Base-by-base conservation (phyloP, 495 filamentous ascomycete species). In the Daldinia childiae region DNA sequence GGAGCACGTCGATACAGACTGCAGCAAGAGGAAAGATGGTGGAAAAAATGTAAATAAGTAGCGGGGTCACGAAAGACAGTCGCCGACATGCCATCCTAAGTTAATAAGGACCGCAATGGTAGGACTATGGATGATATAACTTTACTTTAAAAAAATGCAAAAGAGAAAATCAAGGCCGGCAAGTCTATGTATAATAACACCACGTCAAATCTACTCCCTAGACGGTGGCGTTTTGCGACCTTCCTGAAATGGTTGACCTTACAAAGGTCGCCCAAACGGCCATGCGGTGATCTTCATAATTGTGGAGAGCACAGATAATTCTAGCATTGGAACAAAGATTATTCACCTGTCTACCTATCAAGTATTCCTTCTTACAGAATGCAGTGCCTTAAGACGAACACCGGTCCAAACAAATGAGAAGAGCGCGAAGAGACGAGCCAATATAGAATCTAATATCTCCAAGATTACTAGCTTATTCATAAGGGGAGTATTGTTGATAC, bases 1-100 rank as follows among this genome's bases (percentile, higher is more conserved):
- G 74, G 34, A 80, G 72, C 19, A 77, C 63, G 61, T 72, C 72
- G 64, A 56, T 63, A n/a, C 68, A 65, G 7, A 64, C 45, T n/a
- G 58, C 54, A n/a, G 14, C 26, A n/a, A 66, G 57, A 15, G 74
- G 68, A 15, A 59, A 71, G 24, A 73, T 38, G 34, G 65, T 45
- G 57, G 66, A 57, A 11, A 64, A 11, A 50, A 71, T 17, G 45
- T 76, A 51, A 48, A 69, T 30, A 19, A 12, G 43, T n/a, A 68
- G 73, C 71, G 71, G 73, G 65, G 71, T 68, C 55, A 4, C 52
- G 50, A 66, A 29, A 21, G 54, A 41, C 32, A 56, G 19, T 19
- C 7, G 63, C 32, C 26, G 55, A 32, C 24, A 26, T 17, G 58
- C 29, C 71, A 69, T 73, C 14, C 2, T 30, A 2, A 29, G 21